Percentiles rank a stretch among this genome's conserved stretches.
phyloP scores from a whole-genome alignment of 164 flowering plant genomes.

The Chimonanthus praecox region DNA sequence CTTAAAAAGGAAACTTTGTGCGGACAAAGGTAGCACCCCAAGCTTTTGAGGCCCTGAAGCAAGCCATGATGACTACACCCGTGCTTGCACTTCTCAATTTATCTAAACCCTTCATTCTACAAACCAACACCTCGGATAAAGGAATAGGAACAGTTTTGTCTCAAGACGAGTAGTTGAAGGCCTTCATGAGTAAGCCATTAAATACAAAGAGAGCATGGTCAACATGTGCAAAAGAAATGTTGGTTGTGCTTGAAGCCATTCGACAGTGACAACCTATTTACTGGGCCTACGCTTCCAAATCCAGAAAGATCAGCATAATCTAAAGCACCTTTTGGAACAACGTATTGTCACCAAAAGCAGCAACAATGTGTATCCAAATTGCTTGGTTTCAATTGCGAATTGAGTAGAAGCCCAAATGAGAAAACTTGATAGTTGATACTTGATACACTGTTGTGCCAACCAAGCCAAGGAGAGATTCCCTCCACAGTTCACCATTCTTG shows the following conservation, averaged over 20 bases:
- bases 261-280: not conserved
- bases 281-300: not conserved
- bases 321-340: slow-evolving; percentile 2
- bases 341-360: not conserved
- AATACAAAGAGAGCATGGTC: not conserved
- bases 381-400: not conserved
- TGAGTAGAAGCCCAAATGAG: too few relatives aligned
- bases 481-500: too few relatives aligned
- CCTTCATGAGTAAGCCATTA: not conserved
- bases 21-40: not conserved
- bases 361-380: slow-evolving; percentile 2
- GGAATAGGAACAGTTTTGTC: not conserved
- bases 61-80: not conserved
- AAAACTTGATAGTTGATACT: too few relatives aligned
- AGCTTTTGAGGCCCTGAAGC: not conserved
- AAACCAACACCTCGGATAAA: not conserved
- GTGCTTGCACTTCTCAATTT: not conserved
- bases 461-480: too few relatives aligned
- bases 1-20: slow-evolving; percentile 2
- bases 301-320: not conserved
- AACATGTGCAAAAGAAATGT: not conserved
- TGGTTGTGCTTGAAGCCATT: not conserved
- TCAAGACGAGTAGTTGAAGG: not conserved
- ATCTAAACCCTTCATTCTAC: not conserved
- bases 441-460: too few relatives aligned